Base-by-base conservation (phyloP, 2,329 filamentous ascomycete species). In the Trichophyton mentagrophytes region DNA sequence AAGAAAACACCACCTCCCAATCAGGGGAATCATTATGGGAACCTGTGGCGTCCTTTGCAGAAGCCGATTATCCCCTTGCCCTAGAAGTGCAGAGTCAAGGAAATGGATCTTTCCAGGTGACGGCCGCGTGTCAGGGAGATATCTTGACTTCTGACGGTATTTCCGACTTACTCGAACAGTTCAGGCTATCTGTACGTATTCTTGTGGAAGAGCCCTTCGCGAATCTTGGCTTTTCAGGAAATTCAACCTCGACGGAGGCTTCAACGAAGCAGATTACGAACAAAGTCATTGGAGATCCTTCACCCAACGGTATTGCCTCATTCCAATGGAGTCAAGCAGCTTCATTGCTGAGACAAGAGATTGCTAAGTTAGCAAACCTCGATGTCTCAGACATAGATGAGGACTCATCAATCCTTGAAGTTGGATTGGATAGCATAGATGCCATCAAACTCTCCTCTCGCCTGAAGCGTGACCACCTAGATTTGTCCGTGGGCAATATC, bases 391-490 rank as follows among this genome's bases (percentile, higher is more conserved):
- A 79, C 0, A 75, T 96, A 42, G 70, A 74, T 1, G 80, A 82
- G 58, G 72, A 77, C 5, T 83, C 83, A 0, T 86, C 86, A 0
- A 82, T 96, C 9, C 85, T 95, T 44, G 85, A 92, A 66, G 79
- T 96, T 36, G 91, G 91, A 0, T 79, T 96, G 5, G 92, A 96
- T 75, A 96, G 91, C 68, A 95, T 96, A 61, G 91, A 96, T 71
- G 82, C 87, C 1, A 92, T 96, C 71, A 95, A 90, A 67, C 76
- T 96, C 0, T 87, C 88, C 0, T 85, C 89, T 0, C 81, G 84
- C 59, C 77, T 96, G 1, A 87, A 82, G 64, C 81, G 79, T 51
- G 72, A 74, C 3, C 81, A 80, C 0, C 74, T 93, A 20, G 69
- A 75, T 0, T 70, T 95, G 9, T 76, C 85, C 0, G 84, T 91